Base-by-base conservation (phyloP, 148 eudicot genomes). In the Mesembryanthemum crystallinum region DNA sequence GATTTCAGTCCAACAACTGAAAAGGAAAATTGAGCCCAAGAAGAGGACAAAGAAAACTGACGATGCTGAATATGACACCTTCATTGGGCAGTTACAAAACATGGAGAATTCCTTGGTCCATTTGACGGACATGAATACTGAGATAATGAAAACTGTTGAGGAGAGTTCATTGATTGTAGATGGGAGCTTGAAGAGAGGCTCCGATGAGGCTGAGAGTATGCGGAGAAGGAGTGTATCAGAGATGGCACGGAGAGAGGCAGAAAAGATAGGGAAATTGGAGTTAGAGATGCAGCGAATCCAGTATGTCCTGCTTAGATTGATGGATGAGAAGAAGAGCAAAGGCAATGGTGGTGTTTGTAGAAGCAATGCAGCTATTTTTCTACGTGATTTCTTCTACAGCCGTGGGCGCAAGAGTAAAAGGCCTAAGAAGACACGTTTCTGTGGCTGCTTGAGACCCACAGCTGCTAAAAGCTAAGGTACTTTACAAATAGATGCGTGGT, bases 281-380 rank as follows among this genome's bases (percentile, higher is more conserved):
- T 58, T 88, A 57, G 96, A 90, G 79, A 69, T 92, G 76, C 99
- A 95, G 78, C 89, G 79, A 74, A 83, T 92, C 64, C 87, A 88
- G 77, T 85, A 83, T 52, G 79, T 86, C 49, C 59, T 92, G 88
- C 70, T 83, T 59, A 87, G 83, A 67, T 65, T 89, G n/a, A 89
- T 87, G 10, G 92, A 92, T 33, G 92, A 88, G 47, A 86, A 83
- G 87, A 85, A 86, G 68, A 83, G 72, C 80, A 85, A 78, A 74
- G 89, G 84, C 52, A 89, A 64, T 49, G 83, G 69, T 65, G 73
- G 80, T 57, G 73, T 80, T 72, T 84, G 85, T 8, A 82, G 77
- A 86, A 85, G 85, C 77, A 88, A 80, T 65, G 84, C 93, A 9
- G 72, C 84, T 49, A 74, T 89, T n/a, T 73, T 91, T 25, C 65